A percentile compares a stretch with the other conserved stretches of the same genome.
These are phyloP conservation scores for Mucor ambiguus DNA, from an alignment of 371 early-diverging fungal genomes.

Conservation along the genomic window DNA sequence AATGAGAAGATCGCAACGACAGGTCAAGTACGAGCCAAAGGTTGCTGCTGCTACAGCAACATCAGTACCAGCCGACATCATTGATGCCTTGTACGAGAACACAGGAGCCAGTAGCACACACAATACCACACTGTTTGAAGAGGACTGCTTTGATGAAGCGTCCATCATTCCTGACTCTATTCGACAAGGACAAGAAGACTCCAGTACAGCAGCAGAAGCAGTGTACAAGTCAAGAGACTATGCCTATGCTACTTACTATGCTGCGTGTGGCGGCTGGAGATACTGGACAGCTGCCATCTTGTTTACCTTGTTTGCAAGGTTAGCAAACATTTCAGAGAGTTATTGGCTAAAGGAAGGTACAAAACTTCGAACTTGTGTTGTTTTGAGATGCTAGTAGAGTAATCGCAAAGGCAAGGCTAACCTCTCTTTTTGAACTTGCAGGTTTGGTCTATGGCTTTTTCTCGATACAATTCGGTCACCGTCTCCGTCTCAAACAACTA, in stretches of 20 bases:
- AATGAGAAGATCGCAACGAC: neutral
- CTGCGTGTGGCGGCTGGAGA: constrained; percentile 50
- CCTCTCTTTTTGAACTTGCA: neutral
- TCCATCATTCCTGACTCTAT: constrained; percentile 41
- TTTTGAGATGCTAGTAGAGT: constrained; percentile 14
- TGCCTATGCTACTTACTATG: constrained; percentile 46
- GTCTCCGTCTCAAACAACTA: constrained; percentile 28
- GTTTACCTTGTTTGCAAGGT: constrained; percentile 40
- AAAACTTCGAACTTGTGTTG: neutral
- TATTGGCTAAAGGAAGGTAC: constrained; percentile 57
- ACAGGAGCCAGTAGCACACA: constrained; percentile 1
- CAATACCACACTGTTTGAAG: constrained; percentile 26
- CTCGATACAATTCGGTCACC: neutral
- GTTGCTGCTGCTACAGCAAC: neutral
- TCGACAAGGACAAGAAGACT: constrained; percentile 21
- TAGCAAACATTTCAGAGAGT: constrained; percentile 43
- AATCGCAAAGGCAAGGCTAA: neutral
- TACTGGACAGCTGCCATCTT: constrained; percentile 40
- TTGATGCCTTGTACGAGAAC: constrained; percentile 38
- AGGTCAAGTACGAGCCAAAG: neutral
- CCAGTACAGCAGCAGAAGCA: neutral
- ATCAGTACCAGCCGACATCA: constrained; percentile 19
- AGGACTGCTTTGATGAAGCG: constrained; percentile 39
- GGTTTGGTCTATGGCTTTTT: constrained; percentile 46
- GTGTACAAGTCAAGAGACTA: constrained; percentile 23